phyloP scores from a whole-genome alignment of 495 filamentous ascomycete species.

The Penicillium pulvis region DNA sequence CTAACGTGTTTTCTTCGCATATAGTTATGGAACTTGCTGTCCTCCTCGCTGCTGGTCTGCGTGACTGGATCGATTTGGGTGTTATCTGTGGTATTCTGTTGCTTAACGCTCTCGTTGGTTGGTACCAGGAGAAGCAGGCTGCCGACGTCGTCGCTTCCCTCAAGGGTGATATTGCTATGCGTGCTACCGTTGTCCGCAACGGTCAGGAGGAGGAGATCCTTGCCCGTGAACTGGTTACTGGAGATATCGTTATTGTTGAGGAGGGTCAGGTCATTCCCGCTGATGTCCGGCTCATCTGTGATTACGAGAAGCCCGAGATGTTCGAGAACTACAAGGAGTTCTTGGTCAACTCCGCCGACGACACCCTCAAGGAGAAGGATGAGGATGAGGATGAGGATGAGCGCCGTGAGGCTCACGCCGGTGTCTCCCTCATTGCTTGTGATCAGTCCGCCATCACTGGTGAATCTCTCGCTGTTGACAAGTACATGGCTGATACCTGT shows the following conservation, averaged over 20 bases:
- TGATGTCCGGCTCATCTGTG: constrained; percentile 76
- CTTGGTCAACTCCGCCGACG: constrained; percentile 57
- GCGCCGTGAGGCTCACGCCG: constrained; percentile 59
- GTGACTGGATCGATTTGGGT: constrained; percentile 83
- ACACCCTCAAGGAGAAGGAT: constrained; percentile 65
- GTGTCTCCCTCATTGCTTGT: constrained; percentile 64
- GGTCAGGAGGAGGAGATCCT: constrained; percentile 72
- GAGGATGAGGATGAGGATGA: constrained; percentile 61
- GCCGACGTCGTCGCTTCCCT: constrained; percentile 79
- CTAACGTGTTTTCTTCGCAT: constrained; percentile 10
- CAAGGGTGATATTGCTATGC: constrained; percentile 86
- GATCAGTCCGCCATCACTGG: constrained; percentile 79
- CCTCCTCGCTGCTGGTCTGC: constrained; percentile 74
- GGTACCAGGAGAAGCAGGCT: constrained; percentile 87
- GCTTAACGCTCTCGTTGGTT: constrained; percentile 79
- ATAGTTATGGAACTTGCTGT: constrained; percentile 86
- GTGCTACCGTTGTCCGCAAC: constrained; percentile 69
- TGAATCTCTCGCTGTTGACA: constrained; percentile 77
- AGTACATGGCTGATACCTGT: constrained; percentile 71
- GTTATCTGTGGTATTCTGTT: constrained; percentile 82
- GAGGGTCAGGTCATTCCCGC: constrained; percentile 76
- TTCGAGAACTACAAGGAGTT: constrained; percentile 73
- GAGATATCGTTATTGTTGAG: constrained; percentile 79
- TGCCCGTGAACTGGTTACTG: constrained; percentile 77
- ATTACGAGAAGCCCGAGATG: constrained; percentile 68